Evolutionary conservation across 495 filamentous ascomycete species (phyloP).

Genomic region (Cercophora samala): DNA sequence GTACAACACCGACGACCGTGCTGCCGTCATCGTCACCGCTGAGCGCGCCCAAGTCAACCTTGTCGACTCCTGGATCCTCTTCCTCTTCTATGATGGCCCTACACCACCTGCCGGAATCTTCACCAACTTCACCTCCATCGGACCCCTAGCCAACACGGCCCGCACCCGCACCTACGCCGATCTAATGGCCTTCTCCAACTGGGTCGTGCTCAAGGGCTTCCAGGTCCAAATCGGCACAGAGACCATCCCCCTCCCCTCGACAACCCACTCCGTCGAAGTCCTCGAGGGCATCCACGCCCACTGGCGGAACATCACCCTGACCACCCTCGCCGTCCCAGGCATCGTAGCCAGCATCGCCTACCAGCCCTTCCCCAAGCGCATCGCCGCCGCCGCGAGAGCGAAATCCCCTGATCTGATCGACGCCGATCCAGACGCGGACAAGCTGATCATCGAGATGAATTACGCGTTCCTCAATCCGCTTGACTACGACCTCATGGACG

Average conservation of each 20-base stretch:
- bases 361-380: conserved; percentile 53
- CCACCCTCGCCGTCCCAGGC: conserved; percentile 43
- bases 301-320: conserved; percentile 46
- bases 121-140: conserved; percentile 52
- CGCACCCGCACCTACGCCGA: conserved; percentile 53
- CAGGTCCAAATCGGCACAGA: conserved; percentile 57
- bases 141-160: conserved; percentile 46
- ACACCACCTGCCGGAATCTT: conserved; percentile 54
- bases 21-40: conserved; percentile 54
- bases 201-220: conserved; percentile 41
- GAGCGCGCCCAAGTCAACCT: conserved; percentile 44
- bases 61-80: conserved; percentile 56
- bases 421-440: conserved; percentile 49
- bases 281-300: conserved; percentile 49
- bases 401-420: conserved; percentile 53
- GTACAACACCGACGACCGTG: conserved; percentile 54
- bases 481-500: conserved; percentile 48
- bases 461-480: conserved; percentile 47
- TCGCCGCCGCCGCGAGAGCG: conserved; percentile 47
- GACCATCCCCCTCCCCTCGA: conserved; percentile 52
- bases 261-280: conserved; percentile 34
- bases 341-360: conserved; percentile 54
- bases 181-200: conserved; percentile 43
- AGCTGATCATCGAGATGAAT: conserved; percentile 56
- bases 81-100: conserved; percentile 61